A percentile compares a stretch with the other conserved stretches of the same genome.
These are phyloP conservation scores for Jacaranda copaia DNA, from an alignment of 257 asterid species.

Conservation along the genomic window DNA sequence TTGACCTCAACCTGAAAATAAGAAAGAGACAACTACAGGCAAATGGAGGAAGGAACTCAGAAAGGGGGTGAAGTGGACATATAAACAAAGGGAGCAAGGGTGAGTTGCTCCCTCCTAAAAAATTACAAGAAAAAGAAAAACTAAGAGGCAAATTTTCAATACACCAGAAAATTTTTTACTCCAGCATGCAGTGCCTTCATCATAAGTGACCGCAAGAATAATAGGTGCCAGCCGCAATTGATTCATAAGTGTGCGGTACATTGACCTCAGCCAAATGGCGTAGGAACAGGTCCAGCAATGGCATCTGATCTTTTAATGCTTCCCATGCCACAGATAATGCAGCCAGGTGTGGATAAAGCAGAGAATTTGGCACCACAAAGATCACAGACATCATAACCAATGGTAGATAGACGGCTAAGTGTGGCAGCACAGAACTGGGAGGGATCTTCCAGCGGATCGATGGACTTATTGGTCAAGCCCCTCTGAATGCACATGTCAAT, in stretches of 20 bases:
- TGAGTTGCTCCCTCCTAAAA: background rate
- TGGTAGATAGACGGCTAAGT: conserved; percentile 92
- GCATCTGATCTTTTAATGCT: conserved; percentile 98
- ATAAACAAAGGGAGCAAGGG: conserved; percentile 26
- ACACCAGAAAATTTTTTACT: background rate
- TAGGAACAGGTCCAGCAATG: conserved; percentile 87
- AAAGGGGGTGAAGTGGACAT: conserved; percentile 3
- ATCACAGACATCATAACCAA: conserved; percentile 96
- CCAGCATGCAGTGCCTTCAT: background rate
- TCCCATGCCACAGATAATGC: conserved; percentile 99
- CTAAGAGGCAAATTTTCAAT: background rate
- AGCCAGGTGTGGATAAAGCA: conserved; percentile 90
- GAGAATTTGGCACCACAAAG: conserved; percentile 98
- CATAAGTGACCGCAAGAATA: background rate
- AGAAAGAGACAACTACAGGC: conserved; percentile 18
- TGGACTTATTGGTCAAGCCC: conserved; percentile 90
- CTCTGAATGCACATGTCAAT: conserved; percentile 90
- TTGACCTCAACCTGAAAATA: background rate
- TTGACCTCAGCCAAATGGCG: conserved; percentile 78
- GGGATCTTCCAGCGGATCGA: conserved; percentile 96
- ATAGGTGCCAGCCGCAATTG: background rate
- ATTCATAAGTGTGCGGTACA: background rate
- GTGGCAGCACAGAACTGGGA: conserved; percentile 98
- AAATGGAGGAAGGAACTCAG: conserved; percentile 10
- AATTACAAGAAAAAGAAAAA: conserved; percentile 5